phyloP scores from a whole-genome alignment of 2,329 filamentous ascomycete species.

The Stenocarpella maydis region DNA sequence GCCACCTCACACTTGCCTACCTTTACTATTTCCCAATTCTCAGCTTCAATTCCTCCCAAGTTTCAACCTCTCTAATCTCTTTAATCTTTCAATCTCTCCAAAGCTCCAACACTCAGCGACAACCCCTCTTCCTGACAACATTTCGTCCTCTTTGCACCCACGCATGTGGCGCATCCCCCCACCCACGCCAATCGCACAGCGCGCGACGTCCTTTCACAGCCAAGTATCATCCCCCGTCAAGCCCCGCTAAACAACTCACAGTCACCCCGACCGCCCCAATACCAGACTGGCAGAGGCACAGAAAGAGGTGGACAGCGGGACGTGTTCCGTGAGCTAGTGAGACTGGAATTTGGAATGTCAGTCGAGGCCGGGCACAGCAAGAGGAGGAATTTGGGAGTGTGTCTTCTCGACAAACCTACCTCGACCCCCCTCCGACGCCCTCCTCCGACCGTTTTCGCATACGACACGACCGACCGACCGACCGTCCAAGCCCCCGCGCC shows the following conservation, averaged over 20 bases:
- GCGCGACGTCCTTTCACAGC: neutral
- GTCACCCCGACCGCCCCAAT: neutral
- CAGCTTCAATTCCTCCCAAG: too few relatives aligned
- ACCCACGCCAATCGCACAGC: neutral
- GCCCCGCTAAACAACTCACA: neutral
- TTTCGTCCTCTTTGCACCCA: neutral
- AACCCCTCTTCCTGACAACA: too few relatives aligned
- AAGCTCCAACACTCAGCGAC: neutral
- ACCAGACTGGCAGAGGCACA: conserved; percentile 1
- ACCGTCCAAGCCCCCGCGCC: too few relatives aligned
- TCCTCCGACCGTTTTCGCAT: too few relatives aligned
- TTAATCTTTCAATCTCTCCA: too few relatives aligned
- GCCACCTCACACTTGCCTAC: too few relatives aligned
- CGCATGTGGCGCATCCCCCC: neutral
- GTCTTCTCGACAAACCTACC: conserved; percentile 1
- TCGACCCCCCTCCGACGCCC: neutral
- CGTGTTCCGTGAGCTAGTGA: neutral
- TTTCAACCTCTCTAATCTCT: too few relatives aligned
- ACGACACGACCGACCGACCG: neutral
- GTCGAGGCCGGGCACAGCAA: neutral
- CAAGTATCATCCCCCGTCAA: neutral
- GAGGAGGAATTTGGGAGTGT: neutral
- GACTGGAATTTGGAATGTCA: conserved; percentile 9
- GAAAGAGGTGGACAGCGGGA: neutral
- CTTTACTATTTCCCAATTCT: neutral